Base-by-base conservation (phyloP, 768 basidiomycete genomes). In the Tephrocybe rancida region DNA sequence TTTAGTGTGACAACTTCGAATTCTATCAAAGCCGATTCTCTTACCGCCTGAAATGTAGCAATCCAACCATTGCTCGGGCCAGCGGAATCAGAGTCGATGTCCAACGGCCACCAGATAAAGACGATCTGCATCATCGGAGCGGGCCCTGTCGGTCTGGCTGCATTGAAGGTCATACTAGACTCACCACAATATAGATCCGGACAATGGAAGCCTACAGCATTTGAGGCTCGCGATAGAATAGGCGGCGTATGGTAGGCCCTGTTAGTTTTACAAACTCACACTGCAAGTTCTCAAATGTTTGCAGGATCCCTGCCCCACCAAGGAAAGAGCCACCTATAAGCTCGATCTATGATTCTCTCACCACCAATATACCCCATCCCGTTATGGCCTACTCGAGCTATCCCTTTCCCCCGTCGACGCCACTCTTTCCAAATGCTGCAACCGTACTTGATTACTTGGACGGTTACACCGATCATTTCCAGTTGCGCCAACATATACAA, bases 301-400 rank as follows among this genome's bases (percentile, higher is more conserved):
- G 47, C 37, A 84, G 87, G 88, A 64, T 82, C 21, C 84, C 88
- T 18, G 79, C 83, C 6, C 70, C 75, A 30, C 77, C 80, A 3
- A 65, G 67, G 10, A 73, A 71, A 18, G 68, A 81, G 29, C 82
- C 82, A 6, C 88, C 88, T 1, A 62, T 78, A 27, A 87, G 88
- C 1, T 83, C 92, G 1, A 62, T 91, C 8, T 94, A 94, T 61
- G 87, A 92, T 61, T 86, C 87, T 0, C 72, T 94, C 11, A 87
- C 86, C n/a, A 87, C 91, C 1, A 93, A 93, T 60, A 64, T 94
- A 4, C 88, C 92, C 0, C 88, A 92, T 58, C 87, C 87, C 1
- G 54, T 86, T 44, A 93, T 94, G 92, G 80, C 80, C 2, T 92
- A 76, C 59, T 71, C 77, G 1, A 78, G 77, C 42, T 84, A 81